Evolutionary conservation across 2,329 filamentous ascomycete species (phyloP), one percentile per base, ranked within the genome.

Genomic region (Rhinocladiella similis): DNA sequence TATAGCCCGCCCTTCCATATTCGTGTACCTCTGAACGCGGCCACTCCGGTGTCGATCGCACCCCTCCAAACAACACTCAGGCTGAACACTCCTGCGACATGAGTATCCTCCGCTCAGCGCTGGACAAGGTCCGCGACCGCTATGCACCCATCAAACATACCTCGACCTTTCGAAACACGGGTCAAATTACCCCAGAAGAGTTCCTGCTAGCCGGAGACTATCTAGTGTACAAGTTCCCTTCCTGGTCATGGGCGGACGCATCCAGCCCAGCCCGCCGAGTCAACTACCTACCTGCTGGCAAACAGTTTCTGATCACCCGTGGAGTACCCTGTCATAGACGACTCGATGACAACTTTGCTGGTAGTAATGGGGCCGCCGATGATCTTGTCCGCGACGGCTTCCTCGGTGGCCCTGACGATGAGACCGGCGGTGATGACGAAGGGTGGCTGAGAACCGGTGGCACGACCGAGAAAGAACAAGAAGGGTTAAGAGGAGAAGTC

Each of bases 211-310:
- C 94, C 3, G 94, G 94, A 67, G 94, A 99, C 78, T 99, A 97
- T 73, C 86, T 99, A 36, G 92, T 96, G 69, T 96, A 95, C 85
- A 97, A 97, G 79, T 99, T 99, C 76, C 94, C 93, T 7, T 96
- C 93, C 56, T 99, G 94, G 94, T 89, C 90, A 48, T 99, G 94
- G 94, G 86, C 89, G 63, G 90, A 94, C 67, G 92, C 93, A 64
- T 89, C 93, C 53, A 85, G 86, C n/a, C 83, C 87, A 1, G 82
- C 84, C 60, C 90, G 91, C 72, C 88, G 91, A 62, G 89, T 90
- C 53, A 78, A 80, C 63, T 90, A 96, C 70, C 84, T 99, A 3
- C 94, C 94, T 1, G 76, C 86, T 0, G 90, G 89, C 50, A 99
- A 97, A 77, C 94, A 99, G 81, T 99, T 91, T 69, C 83, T 99